Evolutionary conservation across 495 filamentous ascomycete species (phyloP).

Genomic region (Podospora didyma): DNA sequence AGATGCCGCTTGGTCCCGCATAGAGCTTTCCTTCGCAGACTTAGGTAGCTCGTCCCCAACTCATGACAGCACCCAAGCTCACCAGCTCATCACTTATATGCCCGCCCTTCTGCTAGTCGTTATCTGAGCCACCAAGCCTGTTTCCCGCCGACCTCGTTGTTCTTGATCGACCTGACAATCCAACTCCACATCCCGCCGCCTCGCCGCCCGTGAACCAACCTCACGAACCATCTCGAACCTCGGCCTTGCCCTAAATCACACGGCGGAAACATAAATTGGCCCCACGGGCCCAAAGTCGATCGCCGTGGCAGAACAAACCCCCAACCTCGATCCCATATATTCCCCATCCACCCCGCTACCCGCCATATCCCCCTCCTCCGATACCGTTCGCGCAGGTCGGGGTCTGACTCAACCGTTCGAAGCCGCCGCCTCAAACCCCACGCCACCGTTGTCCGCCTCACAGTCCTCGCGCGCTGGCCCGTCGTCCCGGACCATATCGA

Average conservation of each 20-base stretch:
- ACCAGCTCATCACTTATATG: too few species aligned
- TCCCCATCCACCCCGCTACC: slow-evolving; percentile 34
- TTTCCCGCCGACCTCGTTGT: too few species aligned
- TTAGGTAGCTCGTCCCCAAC: too few species aligned
- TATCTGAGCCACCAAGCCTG: not conserved
- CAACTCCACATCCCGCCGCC: not conserved
- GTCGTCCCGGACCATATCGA: not conserved
- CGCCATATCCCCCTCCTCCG: slow-evolving; percentile 30
- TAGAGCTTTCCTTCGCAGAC: too few species aligned
- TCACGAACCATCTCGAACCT: not conserved
- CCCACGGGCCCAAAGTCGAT: slow-evolving; percentile 26
- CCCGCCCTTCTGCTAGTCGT: not conserved
- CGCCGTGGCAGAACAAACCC: slow-evolving; percentile 34
- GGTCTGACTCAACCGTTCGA: slow-evolving; percentile 16
- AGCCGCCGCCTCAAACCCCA: slow-evolving; percentile 2
- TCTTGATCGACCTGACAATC: too few species aligned
- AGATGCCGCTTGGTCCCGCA: too few species aligned
- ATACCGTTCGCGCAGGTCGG: slow-evolving; percentile 31
- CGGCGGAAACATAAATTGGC: slow-evolving; percentile 26
- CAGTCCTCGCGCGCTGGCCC: slow-evolving; percentile 3
- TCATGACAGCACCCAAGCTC: too few species aligned
- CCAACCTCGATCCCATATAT: slow-evolving; percentile 20
- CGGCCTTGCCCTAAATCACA: not conserved
- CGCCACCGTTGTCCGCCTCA: too few species aligned
- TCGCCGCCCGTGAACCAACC: not conserved